Conservation (phyloP, 225 moss, liverwort and hornwort species). For the Sphagnum tenellum region DNA sequence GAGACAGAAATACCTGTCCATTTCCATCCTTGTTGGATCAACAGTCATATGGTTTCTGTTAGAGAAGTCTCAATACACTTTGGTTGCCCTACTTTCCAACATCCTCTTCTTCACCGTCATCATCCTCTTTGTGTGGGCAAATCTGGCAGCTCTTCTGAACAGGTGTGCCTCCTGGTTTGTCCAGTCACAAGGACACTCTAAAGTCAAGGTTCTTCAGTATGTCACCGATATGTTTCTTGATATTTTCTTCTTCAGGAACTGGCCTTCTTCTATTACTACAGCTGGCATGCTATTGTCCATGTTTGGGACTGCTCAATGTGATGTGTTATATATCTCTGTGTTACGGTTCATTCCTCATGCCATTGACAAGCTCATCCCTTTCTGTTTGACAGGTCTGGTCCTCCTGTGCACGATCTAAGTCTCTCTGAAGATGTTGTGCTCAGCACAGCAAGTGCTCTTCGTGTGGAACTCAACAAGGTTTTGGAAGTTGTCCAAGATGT, state of each 20-base stretch:
- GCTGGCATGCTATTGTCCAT: too few species aligned
- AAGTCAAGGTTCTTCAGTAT: too few species aligned
- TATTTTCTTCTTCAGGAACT: too few species aligned
- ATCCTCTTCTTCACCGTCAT: slow-evolving; percentile 71
- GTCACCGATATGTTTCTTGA: too few species aligned
- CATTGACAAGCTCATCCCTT: too few species aligned
- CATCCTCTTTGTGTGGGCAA: slow-evolving; percentile 80
- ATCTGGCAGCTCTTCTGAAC: slow-evolving; percentile 60
- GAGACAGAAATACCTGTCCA: slow-evolving; percentile 59
- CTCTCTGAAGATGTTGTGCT: slow-evolving; percentile 67
- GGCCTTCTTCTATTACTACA: too few species aligned
- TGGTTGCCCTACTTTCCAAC: slow-evolving; percentile 67
- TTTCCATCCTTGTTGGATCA: slow-evolving; percentile 42
- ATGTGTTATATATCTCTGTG: too few species aligned
- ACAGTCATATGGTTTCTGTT: slow-evolving; percentile 65
- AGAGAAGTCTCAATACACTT: slow-evolving; percentile 80
- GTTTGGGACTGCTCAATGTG: too few species aligned
- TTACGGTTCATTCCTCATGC: too few species aligned
- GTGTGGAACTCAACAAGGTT: slow-evolving; percentile 57
- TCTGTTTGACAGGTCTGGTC: slow-evolving; percentile 34
- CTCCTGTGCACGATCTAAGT: slow-evolving; percentile 61
- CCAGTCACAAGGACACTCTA: too few species aligned
- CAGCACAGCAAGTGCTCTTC: slow-evolving; percentile 29
- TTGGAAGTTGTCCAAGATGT: slow-evolving; percentile 51
- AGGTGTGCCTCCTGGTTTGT: slow-evolving; percentile 22